phyloP scores from a whole-genome alignment of 2,329 filamentous ascomycete genomes.

The Ramularia collo-cygni region DNA sequence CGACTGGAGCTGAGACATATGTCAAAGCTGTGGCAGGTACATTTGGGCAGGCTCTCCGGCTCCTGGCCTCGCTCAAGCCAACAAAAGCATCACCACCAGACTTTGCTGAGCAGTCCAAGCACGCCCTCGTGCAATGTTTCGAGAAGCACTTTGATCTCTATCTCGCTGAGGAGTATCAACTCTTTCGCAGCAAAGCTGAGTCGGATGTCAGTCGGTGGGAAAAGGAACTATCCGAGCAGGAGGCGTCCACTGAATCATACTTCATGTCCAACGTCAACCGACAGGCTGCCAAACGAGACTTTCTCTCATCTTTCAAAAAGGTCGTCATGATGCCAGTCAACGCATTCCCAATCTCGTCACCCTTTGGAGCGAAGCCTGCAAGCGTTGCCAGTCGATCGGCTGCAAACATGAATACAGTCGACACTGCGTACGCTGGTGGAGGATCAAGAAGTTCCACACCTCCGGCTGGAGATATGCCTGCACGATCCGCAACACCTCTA shows the following conservation, averaged over 20 bases:
- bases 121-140: constrained; percentile 66
- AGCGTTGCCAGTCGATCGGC: constrained; percentile 13
- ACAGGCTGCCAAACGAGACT: constrained; percentile 93
- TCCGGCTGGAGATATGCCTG: constrained; percentile 1
- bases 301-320: constrained; percentile 93
- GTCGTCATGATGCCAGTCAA: constrained; percentile 99
- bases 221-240: constrained; percentile 82
- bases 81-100: constrained; percentile 56
- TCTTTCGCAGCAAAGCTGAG: constrained; percentile 71
- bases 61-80: constrained; percentile 63
- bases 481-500: constrained; percentile 32
- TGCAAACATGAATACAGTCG: constrained; percentile 23
- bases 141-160: constrained; percentile 93
- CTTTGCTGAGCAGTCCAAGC: constrained; percentile 58
- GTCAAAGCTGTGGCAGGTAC: constrained; percentile 79
- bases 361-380: constrained; percentile 43
- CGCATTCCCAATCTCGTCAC: constrained; percentile 48
- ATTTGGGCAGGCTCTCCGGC: constrained; percentile 77
- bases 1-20: constrained; percentile 67
- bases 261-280: constrained; percentile 94
- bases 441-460: constrained; percentile 16
- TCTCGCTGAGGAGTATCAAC: constrained; percentile 81
- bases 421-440: constrained; percentile 16
- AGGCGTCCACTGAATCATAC: constrained; percentile 83
- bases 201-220: constrained; percentile 79